Evolutionary conservation across 164 flowering plant species (phyloP).

Genomic region (Vitis vinifera): DNA sequence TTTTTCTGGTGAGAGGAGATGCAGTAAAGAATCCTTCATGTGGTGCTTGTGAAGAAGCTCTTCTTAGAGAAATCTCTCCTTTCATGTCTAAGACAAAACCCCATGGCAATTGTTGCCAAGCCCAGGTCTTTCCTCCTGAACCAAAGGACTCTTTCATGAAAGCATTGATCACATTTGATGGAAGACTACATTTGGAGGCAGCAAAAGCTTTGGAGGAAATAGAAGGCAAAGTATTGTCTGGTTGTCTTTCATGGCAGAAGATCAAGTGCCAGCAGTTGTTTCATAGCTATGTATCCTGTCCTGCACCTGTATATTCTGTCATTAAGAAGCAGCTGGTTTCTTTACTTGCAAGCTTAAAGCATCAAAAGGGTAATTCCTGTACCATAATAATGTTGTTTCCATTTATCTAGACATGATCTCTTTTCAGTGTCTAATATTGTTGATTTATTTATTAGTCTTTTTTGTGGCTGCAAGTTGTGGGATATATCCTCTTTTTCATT

Average conservation of each 20-base stretch:
- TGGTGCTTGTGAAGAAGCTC: constrained; percentile 65
- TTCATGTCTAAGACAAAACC: constrained; percentile 67
- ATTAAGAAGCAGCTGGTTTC: constrained; percentile 59
- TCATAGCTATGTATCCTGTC: constrained; percentile 73
- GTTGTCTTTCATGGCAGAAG: constrained; percentile 87
- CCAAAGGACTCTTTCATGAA: constrained; percentile 56
- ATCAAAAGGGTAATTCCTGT: constrained; percentile 45
- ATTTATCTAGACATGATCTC: not conserved
- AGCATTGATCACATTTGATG: constrained; percentile 80
- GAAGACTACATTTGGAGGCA: constrained; percentile 89
- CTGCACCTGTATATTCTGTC: constrained; percentile 56
- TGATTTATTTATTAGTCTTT: not conserved
- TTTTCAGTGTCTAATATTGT: not conserved
- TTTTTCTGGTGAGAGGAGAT: constrained; percentile 63
- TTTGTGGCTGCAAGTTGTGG: not conserved
- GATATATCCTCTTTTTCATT: not conserved
- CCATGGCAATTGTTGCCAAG: constrained; percentile 36
- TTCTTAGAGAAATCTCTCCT: constrained; percentile 63
- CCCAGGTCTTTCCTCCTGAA: constrained; percentile 71
- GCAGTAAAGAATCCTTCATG: constrained; percentile 49
- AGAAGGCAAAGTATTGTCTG: constrained; percentile 76
- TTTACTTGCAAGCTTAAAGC: constrained; percentile 47
- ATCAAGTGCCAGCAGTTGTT: constrained; percentile 73
- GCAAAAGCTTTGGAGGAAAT: constrained; percentile 91
- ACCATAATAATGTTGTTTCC: not conserved